Base-by-base conservation (phyloP, 2,329 filamentous ascomycete genomes). In the Rhinocladiella similis region DNA sequence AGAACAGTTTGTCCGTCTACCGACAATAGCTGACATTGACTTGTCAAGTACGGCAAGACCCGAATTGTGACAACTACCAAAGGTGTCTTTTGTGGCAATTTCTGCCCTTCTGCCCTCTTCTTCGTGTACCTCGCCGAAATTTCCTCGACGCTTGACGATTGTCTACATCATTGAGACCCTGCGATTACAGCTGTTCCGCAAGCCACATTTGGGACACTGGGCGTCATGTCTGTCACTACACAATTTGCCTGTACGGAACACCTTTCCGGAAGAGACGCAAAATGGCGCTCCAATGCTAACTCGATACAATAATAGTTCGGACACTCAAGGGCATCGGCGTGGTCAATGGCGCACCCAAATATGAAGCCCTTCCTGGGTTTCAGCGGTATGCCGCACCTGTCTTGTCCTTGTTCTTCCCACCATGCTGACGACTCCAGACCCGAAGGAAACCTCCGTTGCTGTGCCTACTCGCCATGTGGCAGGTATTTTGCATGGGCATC, bases 401-500 rank as follows among this genome's bases (percentile, higher is more conserved):
- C 19, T 20, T 19, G 49, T 36, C 6, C 29, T 33, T 7, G 29
- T 9, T 33, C 10, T 33, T 12, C 29, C 29, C 38, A 22, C 12
- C 7, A 53, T 54, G 22, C 43, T 56, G 50, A 57, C 50, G 46
- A 9, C 49, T 58, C 73, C 68, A 91, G 88, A 77, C 92, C 93
- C 60, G 90, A 96, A 81, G 93, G 92, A 72, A 96, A 93, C 78
- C 84, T 96, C 70, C 89, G 94, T 74, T 97, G 91, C 80, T 95
- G 89, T 81, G 85, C 86, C 69, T 99, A 99, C 80, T 97, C 94
- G 62, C 89, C 91, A 57, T 96, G 94, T 75, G 93, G 94, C 72
- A 90, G 89, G 71, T 99, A 92, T 80, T 95, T 97, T 76, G 92
- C 91, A 63, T 99, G 90, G 88, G 92, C 93, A 65, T 90, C 90